phyloP scores from a whole-genome alignment of 1,284 basidiomycete genomes.

The Ustilago sp. region DNA sequence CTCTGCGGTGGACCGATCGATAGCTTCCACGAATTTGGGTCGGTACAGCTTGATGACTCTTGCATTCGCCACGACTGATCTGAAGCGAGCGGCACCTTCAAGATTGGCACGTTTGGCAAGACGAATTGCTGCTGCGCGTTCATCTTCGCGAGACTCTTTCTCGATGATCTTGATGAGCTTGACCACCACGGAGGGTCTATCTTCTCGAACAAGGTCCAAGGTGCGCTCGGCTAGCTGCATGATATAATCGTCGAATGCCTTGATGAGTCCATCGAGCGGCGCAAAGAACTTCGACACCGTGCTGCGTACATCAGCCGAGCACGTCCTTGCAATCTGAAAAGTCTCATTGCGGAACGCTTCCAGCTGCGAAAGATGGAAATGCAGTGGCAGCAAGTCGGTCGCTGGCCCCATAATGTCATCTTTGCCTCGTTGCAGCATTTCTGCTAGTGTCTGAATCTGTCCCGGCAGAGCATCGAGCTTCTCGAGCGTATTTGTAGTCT shows the following conservation, averaged over 20 bases:
- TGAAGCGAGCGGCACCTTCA: slow-evolving; percentile 65
- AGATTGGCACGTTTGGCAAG: slow-evolving; percentile 91
- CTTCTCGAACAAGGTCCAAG: slow-evolving; percentile 80
- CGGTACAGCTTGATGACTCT: slow-evolving; percentile 96
- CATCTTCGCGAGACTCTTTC: slow-evolving; percentile 90
- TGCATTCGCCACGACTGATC: slow-evolving; percentile 72
- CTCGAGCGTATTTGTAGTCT: slow-evolving; percentile 93
- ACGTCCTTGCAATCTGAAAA: slow-evolving; percentile 70
- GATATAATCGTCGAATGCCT: slow-evolving; percentile 88
- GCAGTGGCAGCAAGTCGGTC: slow-evolving; percentile 87
- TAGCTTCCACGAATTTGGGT: slow-evolving; percentile 85
- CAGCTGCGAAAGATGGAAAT: slow-evolving; percentile 87
- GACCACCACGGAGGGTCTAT: slow-evolving; percentile 85
- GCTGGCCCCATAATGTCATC: slow-evolving; percentile 81
- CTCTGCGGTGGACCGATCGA: slow-evolving; percentile 81
- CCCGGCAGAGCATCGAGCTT: slow-evolving; percentile 89
- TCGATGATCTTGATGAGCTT: slow-evolving; percentile 93
- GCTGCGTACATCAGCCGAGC: slow-evolving; percentile 77
- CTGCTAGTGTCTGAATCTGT: slow-evolving; percentile 82
- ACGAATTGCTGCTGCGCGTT: slow-evolving; percentile 94
- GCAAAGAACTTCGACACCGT: slow-evolving; percentile 86
- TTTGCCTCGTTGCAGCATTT: slow-evolving; percentile 81
- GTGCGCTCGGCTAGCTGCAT: slow-evolving; percentile 82
- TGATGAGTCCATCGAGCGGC: slow-evolving; percentile 83
- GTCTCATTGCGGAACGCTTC: slow-evolving; percentile 85